phyloP scores from a whole-genome alignment of 441 rosid species.

The Bocquillonia castaneifolia region DNA sequence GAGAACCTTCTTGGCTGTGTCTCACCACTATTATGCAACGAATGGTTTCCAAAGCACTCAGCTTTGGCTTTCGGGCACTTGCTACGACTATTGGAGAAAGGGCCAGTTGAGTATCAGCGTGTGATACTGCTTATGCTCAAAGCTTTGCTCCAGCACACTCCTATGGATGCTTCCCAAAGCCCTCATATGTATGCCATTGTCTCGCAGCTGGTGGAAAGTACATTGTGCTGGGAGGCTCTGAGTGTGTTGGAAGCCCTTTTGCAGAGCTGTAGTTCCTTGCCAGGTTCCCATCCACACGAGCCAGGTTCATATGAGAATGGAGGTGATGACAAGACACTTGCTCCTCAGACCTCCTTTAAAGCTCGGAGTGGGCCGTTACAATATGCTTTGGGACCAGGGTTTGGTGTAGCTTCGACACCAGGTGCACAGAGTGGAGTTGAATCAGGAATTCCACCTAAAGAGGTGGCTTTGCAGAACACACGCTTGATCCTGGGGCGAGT shows the following conservation, averaged over 20 bases:
- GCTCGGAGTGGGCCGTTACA: conserved; percentile 50
- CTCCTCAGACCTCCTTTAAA: conserved; percentile 86
- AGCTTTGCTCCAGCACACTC: conserved; percentile 94
- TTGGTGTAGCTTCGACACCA: conserved; percentile 40
- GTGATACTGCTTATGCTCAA: conserved; percentile 88
- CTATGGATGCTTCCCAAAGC: conserved; percentile 95
- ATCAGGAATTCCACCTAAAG: conserved; percentile 62
- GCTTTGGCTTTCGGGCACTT: conserved; percentile 97
- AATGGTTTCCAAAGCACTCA: conserved; percentile 97
- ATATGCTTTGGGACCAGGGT: conserved; percentile 37
- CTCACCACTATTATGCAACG: conserved; percentile 77
- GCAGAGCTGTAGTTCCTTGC: conserved; percentile 87
- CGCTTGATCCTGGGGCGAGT: conserved; percentile 82
- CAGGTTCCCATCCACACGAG: conserved; percentile 72
- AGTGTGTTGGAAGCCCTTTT: conserved; percentile 90
- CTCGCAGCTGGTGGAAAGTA: conserved; percentile 93
- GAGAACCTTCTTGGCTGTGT: conserved; percentile 84
- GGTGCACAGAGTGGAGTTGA: conserved; percentile 48
- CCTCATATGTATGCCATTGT: conserved; percentile 96
- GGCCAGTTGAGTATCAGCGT: conserved; percentile 90
- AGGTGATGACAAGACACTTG: conserved; percentile 64
- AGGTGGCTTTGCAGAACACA: conserved; percentile 79
- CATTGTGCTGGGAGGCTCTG: conserved; percentile 91
- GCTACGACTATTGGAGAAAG: conserved; percentile 83
- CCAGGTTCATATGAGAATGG: conserved; percentile 64